phyloP scores from a whole-genome alignment of 495 filamentous ascomycete species.

The Diplogelasinospora grovesii region DNA sequence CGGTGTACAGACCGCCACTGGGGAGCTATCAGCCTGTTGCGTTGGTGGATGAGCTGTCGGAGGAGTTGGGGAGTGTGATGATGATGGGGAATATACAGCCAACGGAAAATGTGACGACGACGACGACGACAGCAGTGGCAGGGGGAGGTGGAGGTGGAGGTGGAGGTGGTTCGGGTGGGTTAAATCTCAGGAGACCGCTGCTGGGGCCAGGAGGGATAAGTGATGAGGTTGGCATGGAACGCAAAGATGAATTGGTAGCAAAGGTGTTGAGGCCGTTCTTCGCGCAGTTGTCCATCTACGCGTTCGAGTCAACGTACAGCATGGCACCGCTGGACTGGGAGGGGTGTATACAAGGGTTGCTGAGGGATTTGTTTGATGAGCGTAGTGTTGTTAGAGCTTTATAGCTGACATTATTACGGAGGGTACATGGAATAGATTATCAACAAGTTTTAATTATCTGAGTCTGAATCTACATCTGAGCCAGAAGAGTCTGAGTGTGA shows the following conservation, averaged over 20 bases:
- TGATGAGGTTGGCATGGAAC: constrained; percentile 41
- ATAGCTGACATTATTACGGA: too few relatives aligned
- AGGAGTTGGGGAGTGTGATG: constrained; percentile 54
- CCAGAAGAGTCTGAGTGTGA: too few relatives aligned
- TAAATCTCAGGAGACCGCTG: constrained; percentile 40
- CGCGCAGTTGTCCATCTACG: constrained; percentile 79
- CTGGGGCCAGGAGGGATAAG: constrained; percentile 38
- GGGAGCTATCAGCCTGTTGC: constrained; percentile 64
- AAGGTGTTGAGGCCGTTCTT: constrained; percentile 84
- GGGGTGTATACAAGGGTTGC: constrained; percentile 58
- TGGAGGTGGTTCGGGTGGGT: too few relatives aligned
- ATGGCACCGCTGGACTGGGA: constrained; percentile 67
- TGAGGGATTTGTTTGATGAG: constrained; percentile 83
- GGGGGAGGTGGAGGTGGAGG: too few relatives aligned
- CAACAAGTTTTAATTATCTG: background rate
- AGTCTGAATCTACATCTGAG: too few relatives aligned
- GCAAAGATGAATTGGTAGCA: constrained; percentile 65
- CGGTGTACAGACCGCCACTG: constrained; percentile 84
- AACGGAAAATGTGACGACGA: constrained; percentile 15
- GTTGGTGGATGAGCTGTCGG: constrained; percentile 78
- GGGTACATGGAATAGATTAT: too few relatives aligned
- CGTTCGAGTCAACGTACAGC: constrained; percentile 85
- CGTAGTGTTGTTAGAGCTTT: constrained; percentile 51
- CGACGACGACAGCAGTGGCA: constrained; percentile 18
- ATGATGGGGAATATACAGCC: background rate